Base-by-base conservation (phyloP, 1,284 basidiomycete species). In the Earliella scabrosa region DNA sequence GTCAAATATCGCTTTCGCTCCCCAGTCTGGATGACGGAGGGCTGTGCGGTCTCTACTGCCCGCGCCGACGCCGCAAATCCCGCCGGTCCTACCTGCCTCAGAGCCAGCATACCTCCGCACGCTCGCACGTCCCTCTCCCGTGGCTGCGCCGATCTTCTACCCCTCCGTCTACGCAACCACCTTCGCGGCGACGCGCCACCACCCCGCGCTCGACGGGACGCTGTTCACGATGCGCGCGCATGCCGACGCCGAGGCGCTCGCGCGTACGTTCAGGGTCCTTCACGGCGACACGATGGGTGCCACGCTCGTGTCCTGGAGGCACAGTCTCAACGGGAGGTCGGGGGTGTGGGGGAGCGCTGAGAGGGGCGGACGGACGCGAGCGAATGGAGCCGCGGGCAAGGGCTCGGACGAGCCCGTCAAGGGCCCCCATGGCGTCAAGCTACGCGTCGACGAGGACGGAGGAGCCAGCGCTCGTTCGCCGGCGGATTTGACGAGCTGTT, bases 161-260 rank as follows among this genome's bases (percentile, higher is more conserved):
- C 58, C 58, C 16, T 60, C 59, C 24, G 52, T 58, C 11, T 45
- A 57, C 40, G 51, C 52, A 14, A 62, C 57, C 9, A 20, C 31
- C 27, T 85, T 93, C 60, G 80, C 86, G 29, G 88, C 90, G 3
- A 79, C 85, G 21, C 81, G 90, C 4, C 87, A 91, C 63, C 84
- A 89, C 65, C 82, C 83, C 1, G 77, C 82, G 50, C 73, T 93
- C 14, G 90, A 93, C 59, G 86, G 80, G 4, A 84, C 81, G 54
- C 73, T 90, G 50, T 75, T 93, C 39, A 88, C 85, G 1, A 77
- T 77, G 20, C 78, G 78, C 27, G 80, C 85, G 0, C 78, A 80
- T 56, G 74, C 75, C 52, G 88, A 91, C 58, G 84, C 84, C 10
- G 79, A 83, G 56, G 81, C 77, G 21, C 76, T 92, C 27, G 76